Evolutionary conservation across 116 monocot species (phyloP), one percentile per base, ranked within the genome.

Genomic region (Thalassia testudinum): DNA sequence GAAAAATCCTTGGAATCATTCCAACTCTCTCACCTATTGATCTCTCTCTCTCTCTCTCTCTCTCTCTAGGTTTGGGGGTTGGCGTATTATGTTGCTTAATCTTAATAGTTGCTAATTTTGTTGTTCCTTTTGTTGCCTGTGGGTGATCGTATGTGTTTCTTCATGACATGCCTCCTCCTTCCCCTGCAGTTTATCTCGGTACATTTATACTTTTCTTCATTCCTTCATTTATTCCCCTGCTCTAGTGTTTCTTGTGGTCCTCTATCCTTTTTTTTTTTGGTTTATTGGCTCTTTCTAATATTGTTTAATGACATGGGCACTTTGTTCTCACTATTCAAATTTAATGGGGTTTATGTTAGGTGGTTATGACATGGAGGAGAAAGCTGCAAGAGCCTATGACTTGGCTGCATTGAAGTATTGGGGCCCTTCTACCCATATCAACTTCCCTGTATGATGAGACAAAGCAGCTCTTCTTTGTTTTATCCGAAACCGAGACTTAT

Each of bases 351-450:
- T 43, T 45, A 26, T 53, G n/a, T 28, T 52, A 88, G 95, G 95
- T 34, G 95, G 95, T 15, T 95, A 95, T 73, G 95, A 95, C 49
- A 77, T 77, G 80, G 95, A 95, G 62, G 88, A 88, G 53, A 95
- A 88, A 68, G 95, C 95, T 54, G 95, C 95, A 24, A 81, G 85
- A 72, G 75, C 95, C 61, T 93, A 93, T 70, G 93, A 93, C 55
- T 68, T 93, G 67, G 87, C 92, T 40, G 92, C 92, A 19, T 70
- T 93, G 13, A 93, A 93, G 59, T 93, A 93, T 47, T 93, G 93
- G 93, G 93, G 93, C 19, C 66, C 80, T 62, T 78, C 95, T 1
- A 85, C 88, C n/a, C 87, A 95, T 52, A 88, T 88, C 66, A 95
- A 95, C 66, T 85, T 95, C 57, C 74, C 85, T 11, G 95, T 95